Base-by-base conservation (phyloP, 2,329 filamentous ascomycete species). In the Penicillium occitanis region DNA sequence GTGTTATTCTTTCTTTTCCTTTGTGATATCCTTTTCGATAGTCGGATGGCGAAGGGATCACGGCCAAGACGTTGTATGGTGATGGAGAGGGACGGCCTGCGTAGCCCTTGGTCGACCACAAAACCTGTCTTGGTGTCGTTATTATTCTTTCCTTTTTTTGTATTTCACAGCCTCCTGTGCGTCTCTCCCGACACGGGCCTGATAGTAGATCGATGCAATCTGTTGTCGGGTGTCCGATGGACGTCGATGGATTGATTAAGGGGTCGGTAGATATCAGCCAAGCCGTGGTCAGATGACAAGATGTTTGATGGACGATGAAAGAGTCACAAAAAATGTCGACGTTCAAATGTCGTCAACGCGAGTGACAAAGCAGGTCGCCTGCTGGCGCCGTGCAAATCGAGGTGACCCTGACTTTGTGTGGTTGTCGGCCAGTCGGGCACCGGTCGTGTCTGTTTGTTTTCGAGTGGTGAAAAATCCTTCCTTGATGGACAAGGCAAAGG, bases 31-130 rank as follows among this genome's bases (percentile, higher is more conserved):
- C n/a, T 46, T 3, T 44, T 46, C 13, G n/a, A 44, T n/a, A 35
- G 13, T 55, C 7, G 35, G 35, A 28, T 17, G n/a, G n/a, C 37
- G 8, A 10, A 10, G 17, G 35, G 14, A 46, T 40, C 17, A 37
- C 33, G 19, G 19, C 30, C 30, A 61, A 46, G 51, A 44, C 50
- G 53, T 42, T 63, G 28, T 53, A 64, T 57, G 55, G 30, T 35
- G 63, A 61, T 46, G 48, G 71, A 63, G 68, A 73, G 76, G 75
- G 71, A 79, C 77, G 77, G 71, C 77, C 77, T 51, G 77, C 77
- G 77, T 76, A 73, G 73, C 75, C 76, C 75, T 77, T 67, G 57
- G 57, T 59, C 40, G 33, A 70, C 71, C 67, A 48, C 59, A 28
- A 64, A 28, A 57, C 10, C 46, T 14, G 50, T 46, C 46, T 55